These are phyloP conservation scores for Globisporangium mamillatum DNA, from an alignment of 352 stramenopile genomes.

Conservation along the genomic window DNA sequence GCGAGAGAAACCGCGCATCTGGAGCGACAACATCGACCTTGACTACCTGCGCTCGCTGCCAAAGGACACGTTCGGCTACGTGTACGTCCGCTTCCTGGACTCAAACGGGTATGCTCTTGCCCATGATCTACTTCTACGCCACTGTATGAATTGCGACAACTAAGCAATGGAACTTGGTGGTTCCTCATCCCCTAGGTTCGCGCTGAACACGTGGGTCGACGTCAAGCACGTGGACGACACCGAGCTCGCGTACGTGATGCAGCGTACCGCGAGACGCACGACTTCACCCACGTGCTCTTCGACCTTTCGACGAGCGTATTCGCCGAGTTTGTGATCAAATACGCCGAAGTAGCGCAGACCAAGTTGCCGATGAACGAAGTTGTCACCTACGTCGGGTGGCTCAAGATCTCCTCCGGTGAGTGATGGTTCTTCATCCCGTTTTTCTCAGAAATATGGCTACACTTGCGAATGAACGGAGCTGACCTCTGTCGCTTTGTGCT, in stretches of 20 bases:
- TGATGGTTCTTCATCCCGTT: not conserved
- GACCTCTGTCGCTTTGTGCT: not conserved
- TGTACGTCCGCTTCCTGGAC: not conserved
- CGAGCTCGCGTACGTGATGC: slow-evolving; percentile 96
- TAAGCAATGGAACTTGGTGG: too few relatives aligned
- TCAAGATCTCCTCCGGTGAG: not conserved
- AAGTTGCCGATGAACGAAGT: not conserved
- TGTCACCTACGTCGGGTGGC: not conserved
- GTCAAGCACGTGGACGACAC: slow-evolving; percentile 71
- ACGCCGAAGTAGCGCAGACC: not conserved
- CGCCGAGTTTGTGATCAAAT: not conserved
- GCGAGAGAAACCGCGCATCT: not conserved
- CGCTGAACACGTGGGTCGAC: not conserved
- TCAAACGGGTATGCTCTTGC: not conserved
- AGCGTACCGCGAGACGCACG: slow-evolving; percentile 91
- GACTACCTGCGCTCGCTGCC: not conserved
- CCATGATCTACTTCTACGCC: too few relatives aligned
- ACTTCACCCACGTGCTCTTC: slow-evolving; percentile 97
- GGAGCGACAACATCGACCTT: not conserved
- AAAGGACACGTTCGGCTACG: not conserved
- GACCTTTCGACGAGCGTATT: slow-evolving; percentile 24
- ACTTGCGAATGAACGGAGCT: not conserved
- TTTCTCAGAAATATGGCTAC: not conserved
- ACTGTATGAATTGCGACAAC: not conserved
- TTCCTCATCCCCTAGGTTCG: not conserved